Percentiles rank a stretch among this genome's conserved stretches.
Evolutionary conservation across 345 rosid genomes (phyloP).

Genomic region (Bretschneidera sinensis): DNA sequence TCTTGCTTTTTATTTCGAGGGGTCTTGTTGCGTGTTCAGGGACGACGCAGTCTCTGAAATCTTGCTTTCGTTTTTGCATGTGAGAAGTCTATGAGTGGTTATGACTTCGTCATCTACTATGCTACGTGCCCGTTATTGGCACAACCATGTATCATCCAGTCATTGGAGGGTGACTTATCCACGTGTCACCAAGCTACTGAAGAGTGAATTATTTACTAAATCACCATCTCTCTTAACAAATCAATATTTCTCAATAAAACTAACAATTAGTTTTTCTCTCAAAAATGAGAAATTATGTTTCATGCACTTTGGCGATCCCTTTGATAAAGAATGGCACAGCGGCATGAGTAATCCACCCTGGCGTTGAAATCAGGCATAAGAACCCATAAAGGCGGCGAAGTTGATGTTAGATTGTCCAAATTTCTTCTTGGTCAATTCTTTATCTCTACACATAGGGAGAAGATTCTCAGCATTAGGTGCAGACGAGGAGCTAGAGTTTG

Average conservation of each 20-base stretch:
- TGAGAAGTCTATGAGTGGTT: too few relatives aligned
- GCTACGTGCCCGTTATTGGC: too few relatives aligned
- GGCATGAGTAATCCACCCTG: slow-evolving; percentile 47
- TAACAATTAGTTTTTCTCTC: neutral
- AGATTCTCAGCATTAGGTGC: slow-evolving; percentile 53
- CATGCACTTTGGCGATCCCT: slow-evolving; percentile 41
- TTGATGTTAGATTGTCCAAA: slow-evolving; percentile 64
- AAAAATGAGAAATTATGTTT: slow-evolving; percentile 51
- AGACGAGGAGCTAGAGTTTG: slow-evolving; percentile 56
- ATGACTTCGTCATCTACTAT: too few relatives aligned
- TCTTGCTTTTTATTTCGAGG: too few relatives aligned
- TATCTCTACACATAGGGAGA: slow-evolving; percentile 48
- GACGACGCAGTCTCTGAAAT: too few relatives aligned
- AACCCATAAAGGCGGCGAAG: slow-evolving; percentile 50
- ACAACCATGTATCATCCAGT: too few relatives aligned
- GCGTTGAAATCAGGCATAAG: slow-evolving; percentile 47
- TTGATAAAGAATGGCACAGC: slow-evolving; percentile 28
- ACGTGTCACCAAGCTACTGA: too few relatives aligned
- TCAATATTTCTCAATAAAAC: neutral
- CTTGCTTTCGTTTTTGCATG: too few relatives aligned
- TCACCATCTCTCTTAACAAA: neutral
- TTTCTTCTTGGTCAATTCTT: slow-evolving; percentile 37
- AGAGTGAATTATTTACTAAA: too few relatives aligned
- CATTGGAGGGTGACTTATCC: too few relatives aligned
- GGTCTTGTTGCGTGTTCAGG: too few relatives aligned